Evolutionary conservation across 1,139 yeast genomes (phyloP), one percentile per base, ranked within the genome.

Genomic region (Taiozyma sp.): DNA sequence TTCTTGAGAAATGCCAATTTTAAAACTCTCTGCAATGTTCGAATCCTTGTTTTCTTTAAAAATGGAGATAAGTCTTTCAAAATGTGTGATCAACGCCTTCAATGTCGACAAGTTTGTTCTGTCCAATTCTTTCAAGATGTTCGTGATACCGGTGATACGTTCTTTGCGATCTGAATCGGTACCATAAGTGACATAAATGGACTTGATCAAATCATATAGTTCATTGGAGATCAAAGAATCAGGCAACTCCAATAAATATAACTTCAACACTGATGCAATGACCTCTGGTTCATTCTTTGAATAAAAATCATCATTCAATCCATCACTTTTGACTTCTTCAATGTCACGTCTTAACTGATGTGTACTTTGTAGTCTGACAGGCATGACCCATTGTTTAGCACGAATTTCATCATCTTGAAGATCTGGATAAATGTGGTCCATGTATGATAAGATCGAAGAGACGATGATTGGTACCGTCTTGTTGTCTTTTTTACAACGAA

Each of bases 221-320:
- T 79, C 79, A 52, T 79, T 73, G 1, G 96, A 86, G 9, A 91
- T 79, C 43, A 90, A 68, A 1, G 96, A 84, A 57, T 86, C 91
- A 0, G 97, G 97, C 46, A 91, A 74, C 66, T 91, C 97, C 65
- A 89, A 72, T 41, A 91, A 72, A 67, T 88, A 91, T 39, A 89
- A 73, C 64, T 87, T 87, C 58, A 91, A 74, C 3, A 82, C 81
- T 59, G 85, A 82, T 6, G 93, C 86, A 23, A 87, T 78, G 1
- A 84, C 78, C 44, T 85, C 74, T 2, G 90, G 84, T 46, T 71
- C 70, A 49, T 67, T 69, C 12, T 71, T 61, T 3, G 62, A 51
- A 45, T 59, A 63, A 24, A 59, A 52, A 4, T 57, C 60, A 12
- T 58, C 55, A 19, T 57, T 56, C 3, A 57, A 45, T 1, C 53